Percentiles rank a stretch among this genome's conserved stretches.
These are phyloP conservation scores for Taphrina flavorubra DNA, from an alignment of 1,139 yeast genomes.

Conservation along the genomic window DNA sequence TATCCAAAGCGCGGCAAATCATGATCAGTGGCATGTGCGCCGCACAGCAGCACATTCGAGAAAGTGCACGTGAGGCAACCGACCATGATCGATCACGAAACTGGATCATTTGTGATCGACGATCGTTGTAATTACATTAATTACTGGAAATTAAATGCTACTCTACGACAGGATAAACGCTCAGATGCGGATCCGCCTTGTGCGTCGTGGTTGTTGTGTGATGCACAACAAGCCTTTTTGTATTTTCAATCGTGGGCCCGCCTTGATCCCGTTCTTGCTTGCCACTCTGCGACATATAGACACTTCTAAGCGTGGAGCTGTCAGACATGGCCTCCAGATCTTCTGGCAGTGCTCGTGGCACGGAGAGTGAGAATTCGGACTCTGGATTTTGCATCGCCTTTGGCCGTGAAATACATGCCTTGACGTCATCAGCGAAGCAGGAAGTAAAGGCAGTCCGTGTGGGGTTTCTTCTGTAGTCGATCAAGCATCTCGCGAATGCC, in stretches of 20 bases:
- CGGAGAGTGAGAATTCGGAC: neutral
- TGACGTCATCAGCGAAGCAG: constrained; percentile 17
- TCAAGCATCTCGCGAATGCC: constrained; percentile 13
- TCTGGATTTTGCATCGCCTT: constrained; percentile 1
- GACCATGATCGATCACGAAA: too few species aligned
- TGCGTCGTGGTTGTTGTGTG: constrained; percentile 1
- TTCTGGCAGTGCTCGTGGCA: neutral
- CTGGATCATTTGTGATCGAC: neutral
- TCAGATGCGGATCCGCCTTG: constrained; percentile 1
- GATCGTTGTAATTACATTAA: too few species aligned
- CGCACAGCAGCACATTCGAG: neutral
- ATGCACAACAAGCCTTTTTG: neutral
- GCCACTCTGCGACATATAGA: neutral
- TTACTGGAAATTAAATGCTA: neutral
- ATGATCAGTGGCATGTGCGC: too few species aligned
- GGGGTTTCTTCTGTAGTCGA: constrained; percentile 1
- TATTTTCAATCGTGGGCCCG: neutral
- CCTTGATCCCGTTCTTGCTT: neutral
- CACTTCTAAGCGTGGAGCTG: constrained; percentile 2
- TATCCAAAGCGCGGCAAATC: neutral
- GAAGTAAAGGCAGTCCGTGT: constrained; percentile 23
- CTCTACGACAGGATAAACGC: neutral
- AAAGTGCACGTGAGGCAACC: neutral
- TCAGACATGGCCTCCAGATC: neutral
- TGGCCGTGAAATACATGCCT: constrained; percentile 23